A percentile compares a stretch with the other conserved stretches of the same genome.
Conservation (phyloP, 2,329 filamentous ascomycete genomes). For the Trichoderma asperellum region DNA sequence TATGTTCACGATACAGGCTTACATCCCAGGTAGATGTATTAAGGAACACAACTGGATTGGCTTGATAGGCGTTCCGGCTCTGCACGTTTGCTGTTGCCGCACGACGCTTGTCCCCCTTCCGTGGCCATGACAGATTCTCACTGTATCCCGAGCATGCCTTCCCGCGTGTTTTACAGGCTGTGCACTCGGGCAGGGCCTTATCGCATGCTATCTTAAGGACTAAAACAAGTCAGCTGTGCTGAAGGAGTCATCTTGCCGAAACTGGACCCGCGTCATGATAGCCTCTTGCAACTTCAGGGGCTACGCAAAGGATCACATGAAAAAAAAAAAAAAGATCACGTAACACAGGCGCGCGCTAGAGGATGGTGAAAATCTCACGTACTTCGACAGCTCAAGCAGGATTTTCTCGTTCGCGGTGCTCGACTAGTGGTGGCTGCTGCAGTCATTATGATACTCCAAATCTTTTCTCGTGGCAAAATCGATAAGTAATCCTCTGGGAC, state of each 20-base stretch:
- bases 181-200: conserved; percentile 15
- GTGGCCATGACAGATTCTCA: conserved; percentile 28
- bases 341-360: neutral
- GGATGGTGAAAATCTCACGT: conserved; percentile 16
- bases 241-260: neutral
- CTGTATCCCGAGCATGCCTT: conserved; percentile 27
- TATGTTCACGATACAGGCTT: conserved; percentile 25
- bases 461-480: neutral
- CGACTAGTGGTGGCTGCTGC: neutral
- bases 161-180: conserved; percentile 20
- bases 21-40: conserved; percentile 25
- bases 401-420: neutral
- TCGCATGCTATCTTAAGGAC: conserved; percentile 29
- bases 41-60: conserved; percentile 8
- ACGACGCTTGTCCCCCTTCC: conserved; percentile 25
- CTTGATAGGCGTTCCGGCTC: conserved; percentile 2
- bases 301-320: neutral
- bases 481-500: neutral
- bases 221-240: neutral
- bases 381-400: conserved; percentile 23
- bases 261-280: neutral
- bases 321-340: neutral
- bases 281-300: neutral
- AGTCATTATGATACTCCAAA: neutral
- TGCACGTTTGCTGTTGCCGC: conserved; percentile 18